These are phyloP conservation scores for Agaricus subrufescens DNA, from an alignment of 768 basidiomycete genomes.

Conservation along the genomic window DNA sequence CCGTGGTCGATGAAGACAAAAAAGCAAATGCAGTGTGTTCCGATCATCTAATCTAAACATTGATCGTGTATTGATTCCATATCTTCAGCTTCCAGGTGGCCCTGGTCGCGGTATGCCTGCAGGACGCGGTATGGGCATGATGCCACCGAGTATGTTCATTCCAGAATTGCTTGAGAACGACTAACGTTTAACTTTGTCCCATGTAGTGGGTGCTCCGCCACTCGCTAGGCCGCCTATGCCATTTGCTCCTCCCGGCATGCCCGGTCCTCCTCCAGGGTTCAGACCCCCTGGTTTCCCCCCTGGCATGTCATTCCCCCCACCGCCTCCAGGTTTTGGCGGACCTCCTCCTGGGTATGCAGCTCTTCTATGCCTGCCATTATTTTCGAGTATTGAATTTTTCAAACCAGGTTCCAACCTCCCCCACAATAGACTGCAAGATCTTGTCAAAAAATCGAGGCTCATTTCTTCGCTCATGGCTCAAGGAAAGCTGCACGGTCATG, in stretches of 20 bases:
- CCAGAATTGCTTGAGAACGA: not conserved
- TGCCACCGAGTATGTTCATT: constrained; percentile 65
- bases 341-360: constrained; percentile 77
- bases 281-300: constrained; percentile 81
- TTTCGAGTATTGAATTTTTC: constrained; percentile 9
- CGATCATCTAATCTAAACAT: constrained; percentile 4
- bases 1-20: constrained; percentile 85
- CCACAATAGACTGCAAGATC: constrained; percentile 28
- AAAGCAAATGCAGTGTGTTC: constrained; percentile 58
- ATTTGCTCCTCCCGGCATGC: constrained; percentile 72
- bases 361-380: not conserved
- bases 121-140: constrained; percentile 95
- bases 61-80: constrained; percentile 12
- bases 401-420: constrained; percentile 45
- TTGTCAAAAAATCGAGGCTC: constrained; percentile 8
- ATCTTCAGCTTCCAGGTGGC: constrained; percentile 68
- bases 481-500: not conserved
- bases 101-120: constrained; percentile 96
- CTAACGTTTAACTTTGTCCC: constrained; percentile 10
- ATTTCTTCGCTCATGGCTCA: not conserved
- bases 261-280: constrained; percentile 83
- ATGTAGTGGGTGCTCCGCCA: constrained; percentile 53
- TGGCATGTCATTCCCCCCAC: constrained; percentile 75
- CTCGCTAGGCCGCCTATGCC: constrained; percentile 68
- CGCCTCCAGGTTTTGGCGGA: constrained; percentile 76